phyloP scores from a whole-genome alignment of 2,329 filamentous ascomycete genomes.

The Periconia macrospinosa region DNA sequence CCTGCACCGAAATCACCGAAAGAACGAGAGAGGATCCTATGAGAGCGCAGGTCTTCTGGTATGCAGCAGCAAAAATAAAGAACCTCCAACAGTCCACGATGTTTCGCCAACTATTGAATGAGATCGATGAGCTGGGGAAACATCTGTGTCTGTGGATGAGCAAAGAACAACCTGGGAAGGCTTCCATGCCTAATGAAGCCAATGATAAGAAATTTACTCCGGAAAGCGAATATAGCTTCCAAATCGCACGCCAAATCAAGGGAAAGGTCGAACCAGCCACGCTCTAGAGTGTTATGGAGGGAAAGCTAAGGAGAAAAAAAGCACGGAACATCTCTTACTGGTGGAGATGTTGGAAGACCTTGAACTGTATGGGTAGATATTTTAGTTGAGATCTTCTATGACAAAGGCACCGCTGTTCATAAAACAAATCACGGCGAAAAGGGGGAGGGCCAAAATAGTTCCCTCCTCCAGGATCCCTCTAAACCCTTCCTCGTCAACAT shows the following conservation, averaged over 20 bases:
- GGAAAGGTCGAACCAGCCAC: not conserved
- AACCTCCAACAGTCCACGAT: slow-evolving; percentile 9
- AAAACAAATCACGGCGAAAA: no score
- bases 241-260: not conserved
- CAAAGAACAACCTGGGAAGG: slow-evolving; percentile 3
- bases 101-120: slow-evolving; percentile 14
- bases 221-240: slow-evolving; percentile 8
- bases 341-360: no score
- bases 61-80: slow-evolving; percentile 12
- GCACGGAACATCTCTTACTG: no score
- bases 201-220: slow-evolving; percentile 4
- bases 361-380: no score
- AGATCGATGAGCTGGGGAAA: slow-evolving; percentile 15
- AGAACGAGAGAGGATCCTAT: slow-evolving; percentile 16
- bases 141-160: slow-evolving; percentile 14
- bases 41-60: slow-evolving; percentile 19
- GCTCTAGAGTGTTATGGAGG: no score
- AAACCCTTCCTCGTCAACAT: no score
- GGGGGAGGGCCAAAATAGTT: no score
- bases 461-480: no score
- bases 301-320: no score
- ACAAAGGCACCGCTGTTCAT: no score
- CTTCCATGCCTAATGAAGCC: slow-evolving; percentile 5
- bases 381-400: no score
- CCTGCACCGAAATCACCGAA: slow-evolving; percentile 18